Base-by-base conservation (phyloP, 371 early-diverging fungal species). In the Mortierella sp. region DNA sequence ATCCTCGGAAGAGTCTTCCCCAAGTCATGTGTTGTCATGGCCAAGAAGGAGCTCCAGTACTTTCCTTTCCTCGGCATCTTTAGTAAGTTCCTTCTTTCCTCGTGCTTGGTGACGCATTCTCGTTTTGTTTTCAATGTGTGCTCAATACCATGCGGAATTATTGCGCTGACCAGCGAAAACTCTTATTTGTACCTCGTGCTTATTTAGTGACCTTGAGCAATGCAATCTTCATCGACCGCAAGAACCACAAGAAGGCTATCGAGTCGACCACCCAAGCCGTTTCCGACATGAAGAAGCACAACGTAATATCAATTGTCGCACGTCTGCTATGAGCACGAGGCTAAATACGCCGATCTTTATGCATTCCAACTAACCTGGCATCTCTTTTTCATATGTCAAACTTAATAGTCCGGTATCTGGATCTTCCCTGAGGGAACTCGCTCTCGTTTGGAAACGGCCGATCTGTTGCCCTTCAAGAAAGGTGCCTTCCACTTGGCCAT, bases 391-490 rank as follows among this genome's bases (percentile, higher is more conserved):
- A 55, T 24, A 24, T 26, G 4, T 3, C 26, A 52, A 65, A 63
- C 26, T 44, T n/a, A n/a, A 19, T 84, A 96, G 92, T 90, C 91
- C 31, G 94, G 95, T 50, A 94, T 98, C 21, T 96, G 94, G 91
- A 90, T 98, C 73, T 98, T 95, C 90, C 97, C 99, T 44, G 99
- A 99, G 89, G 98, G 99, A 70, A 98, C 98, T 8, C 95, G 99
- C 47, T 95, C 96, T 8, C 94, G 92, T 83, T 91, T 92, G 63
- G 84, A 90, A 26, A 93, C 92, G 70, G 91, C 96, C n/a, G 89
- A 89, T 57, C 78, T 99, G 79, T 89, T 98, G 70, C 97, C 97
- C 0, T 98, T 99, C 90, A 99, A 99, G 88, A 96, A 96, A 84
- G 97, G 97, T 31, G 95, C 96, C 3, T 99, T 99, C 87, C 93